Evolutionary conservation across 177 flowering plant species (phyloP).

Genomic region (Vitis hybrid): DNA sequence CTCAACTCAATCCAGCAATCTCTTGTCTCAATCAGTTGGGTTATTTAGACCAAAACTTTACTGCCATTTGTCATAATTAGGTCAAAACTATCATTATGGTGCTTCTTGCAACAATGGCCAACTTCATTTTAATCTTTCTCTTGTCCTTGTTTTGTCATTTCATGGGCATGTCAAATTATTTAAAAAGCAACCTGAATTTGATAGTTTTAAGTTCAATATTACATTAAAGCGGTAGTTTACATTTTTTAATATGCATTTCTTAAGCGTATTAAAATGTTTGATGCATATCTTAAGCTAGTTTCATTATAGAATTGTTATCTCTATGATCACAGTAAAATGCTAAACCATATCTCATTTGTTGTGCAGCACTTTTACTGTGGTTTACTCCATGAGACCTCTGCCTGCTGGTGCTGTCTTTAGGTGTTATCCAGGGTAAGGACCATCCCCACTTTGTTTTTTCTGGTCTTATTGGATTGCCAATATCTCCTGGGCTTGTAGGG

Average conservation of each 20-base stretch:
- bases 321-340: neutral
- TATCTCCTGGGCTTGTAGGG: too few species aligned
- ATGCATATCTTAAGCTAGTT: neutral
- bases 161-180: neutral
- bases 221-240: neutral
- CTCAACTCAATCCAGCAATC: too few species aligned
- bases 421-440: slow-evolving; percentile 88
- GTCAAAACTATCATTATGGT: too few species aligned
- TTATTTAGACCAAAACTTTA: too few species aligned
- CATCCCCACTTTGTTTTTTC: neutral
- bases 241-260: neutral
- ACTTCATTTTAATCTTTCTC: too few species aligned
- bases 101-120: too few species aligned
- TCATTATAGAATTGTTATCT: neutral
- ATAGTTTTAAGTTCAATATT: neutral
- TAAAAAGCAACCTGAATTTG: neutral
- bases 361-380: slow-evolving; percentile 79
- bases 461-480: neutral
- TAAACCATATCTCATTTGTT: neutral
- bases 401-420: slow-evolving; percentile 88
- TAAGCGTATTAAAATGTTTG: neutral
- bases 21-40: too few species aligned
- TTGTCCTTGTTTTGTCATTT: neutral
- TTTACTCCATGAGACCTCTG: slow-evolving; percentile 91
- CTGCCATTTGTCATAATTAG: too few species aligned